phyloP scores from a whole-genome alignment of 2,329 filamentous ascomycete species.

The Didymosphaeria variabile region DNA sequence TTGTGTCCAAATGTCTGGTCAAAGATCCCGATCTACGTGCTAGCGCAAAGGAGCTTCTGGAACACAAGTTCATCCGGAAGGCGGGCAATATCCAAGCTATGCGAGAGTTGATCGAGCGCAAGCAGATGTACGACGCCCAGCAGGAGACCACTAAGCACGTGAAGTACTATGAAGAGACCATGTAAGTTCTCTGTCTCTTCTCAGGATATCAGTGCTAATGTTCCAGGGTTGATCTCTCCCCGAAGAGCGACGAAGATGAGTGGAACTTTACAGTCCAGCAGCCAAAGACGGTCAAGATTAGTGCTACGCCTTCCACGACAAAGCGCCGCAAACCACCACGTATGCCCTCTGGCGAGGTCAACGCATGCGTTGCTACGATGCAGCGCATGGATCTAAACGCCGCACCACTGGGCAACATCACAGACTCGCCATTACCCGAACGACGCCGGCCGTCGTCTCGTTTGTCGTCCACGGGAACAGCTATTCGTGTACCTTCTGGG shows the following conservation, averaged over 20 bases:
- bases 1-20: conserved; percentile 86
- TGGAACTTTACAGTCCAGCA: conserved; percentile 95
- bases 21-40: conserved; percentile 89
- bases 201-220: conserved; percentile 21
- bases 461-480: conserved; percentile 51
- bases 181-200: conserved; percentile 58
- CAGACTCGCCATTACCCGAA: conserved; percentile 47
- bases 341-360: conserved; percentile 52
- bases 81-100: conserved; percentile 89
- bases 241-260: conserved; percentile 76
- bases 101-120: conserved; percentile 85
- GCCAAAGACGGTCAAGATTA: conserved; percentile 70
- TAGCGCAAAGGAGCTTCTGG: conserved; percentile 84
- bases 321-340: conserved; percentile 59
- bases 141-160: conserved; percentile 71
- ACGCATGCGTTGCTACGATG: conserved; percentile 47
- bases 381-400: conserved; percentile 56
- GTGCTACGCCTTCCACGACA: conserved; percentile 58
- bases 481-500: conserved; percentile 45
- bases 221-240: conserved; percentile 68
- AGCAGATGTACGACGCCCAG: conserved; percentile 82
- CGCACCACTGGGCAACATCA: conserved; percentile 51
- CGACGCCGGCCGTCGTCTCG: conserved; percentile 43
- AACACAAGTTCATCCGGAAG: conserved; percentile 85
- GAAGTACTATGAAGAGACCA: conserved; percentile 92